Evolutionary conservation across 1,139 yeast genomes (phyloP).

Genomic region (Suhomyces coccinellae): DNA sequence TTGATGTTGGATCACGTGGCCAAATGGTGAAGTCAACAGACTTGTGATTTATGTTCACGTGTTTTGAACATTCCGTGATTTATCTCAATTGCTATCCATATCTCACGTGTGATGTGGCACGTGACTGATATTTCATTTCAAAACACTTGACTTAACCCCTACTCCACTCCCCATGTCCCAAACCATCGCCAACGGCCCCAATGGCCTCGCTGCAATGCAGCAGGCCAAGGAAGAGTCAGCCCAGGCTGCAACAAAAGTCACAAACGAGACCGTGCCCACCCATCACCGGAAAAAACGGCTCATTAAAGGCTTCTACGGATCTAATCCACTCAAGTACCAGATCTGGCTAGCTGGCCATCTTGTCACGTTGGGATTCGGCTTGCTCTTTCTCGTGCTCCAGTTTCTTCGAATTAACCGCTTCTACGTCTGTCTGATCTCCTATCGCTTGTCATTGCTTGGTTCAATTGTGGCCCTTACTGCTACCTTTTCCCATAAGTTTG

Average conservation of each 20-base stretch:
- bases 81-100: no score
- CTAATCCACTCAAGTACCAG: slow-evolving; percentile 46
- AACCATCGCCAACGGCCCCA: slow-evolving; percentile 7
- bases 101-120: slow-evolving; percentile 1
- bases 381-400: slow-evolving; percentile 49
- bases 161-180: slow-evolving; percentile 6
- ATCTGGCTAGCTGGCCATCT: slow-evolving; percentile 67
- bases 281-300: slow-evolving; percentile 34
- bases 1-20: background rate
- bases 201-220: slow-evolving; percentile 5
- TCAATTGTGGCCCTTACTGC: slow-evolving; percentile 53
- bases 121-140: background rate
- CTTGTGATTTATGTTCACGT: background rate
- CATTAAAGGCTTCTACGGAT: slow-evolving; percentile 39
- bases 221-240: slow-evolving; percentile 1
- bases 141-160: background rate
- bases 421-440: slow-evolving; percentile 47
- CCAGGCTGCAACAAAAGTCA: slow-evolving; percentile 11
- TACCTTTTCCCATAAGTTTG: slow-evolving; percentile 60
- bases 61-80: no score
- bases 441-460: slow-evolving; percentile 58
- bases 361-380: slow-evolving; percentile 50
- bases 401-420: slow-evolving; percentile 44
- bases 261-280: slow-evolving; percentile 27
- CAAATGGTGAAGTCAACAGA: background rate